These are phyloP conservation scores for Plasmodium coatneyi DNA, from an alignment of 169 alveolate species.

Conservation along the genomic window DNA sequence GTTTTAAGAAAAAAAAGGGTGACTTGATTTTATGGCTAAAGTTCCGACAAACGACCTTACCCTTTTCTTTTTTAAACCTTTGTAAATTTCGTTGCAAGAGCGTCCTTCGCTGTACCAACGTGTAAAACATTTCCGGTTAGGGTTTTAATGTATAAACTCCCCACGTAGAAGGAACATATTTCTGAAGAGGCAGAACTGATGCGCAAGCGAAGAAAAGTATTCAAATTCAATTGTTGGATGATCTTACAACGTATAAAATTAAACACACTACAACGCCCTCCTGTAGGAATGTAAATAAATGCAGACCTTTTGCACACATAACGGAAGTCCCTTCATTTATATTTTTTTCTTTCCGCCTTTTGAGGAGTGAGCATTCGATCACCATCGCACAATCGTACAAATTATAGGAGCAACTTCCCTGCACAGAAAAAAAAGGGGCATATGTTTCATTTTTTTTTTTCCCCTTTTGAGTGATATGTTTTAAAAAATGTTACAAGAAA, in stretches of 20 bases:
- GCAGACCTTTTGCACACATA: not conserved
- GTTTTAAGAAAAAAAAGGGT: not conserved
- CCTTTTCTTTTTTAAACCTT: constrained; percentile 8
- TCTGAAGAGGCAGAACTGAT: constrained; percentile 6
- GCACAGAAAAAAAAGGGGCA: not conserved
- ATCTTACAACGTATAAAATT: not conserved
- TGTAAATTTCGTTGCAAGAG: not conserved
- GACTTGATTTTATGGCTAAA: not conserved
- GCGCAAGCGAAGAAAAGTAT: not conserved
- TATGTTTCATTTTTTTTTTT: not conserved
- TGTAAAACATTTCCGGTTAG: constrained; percentile 5
- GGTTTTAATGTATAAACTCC: not conserved
- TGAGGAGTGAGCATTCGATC: not conserved
- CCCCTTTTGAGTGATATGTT: constrained; percentile 27
- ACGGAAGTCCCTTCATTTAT: not conserved
- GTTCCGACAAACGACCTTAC: not conserved
- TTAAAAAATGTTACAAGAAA: constrained; percentile 79
- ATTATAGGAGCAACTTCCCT: not conserved
- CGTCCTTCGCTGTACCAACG: not conserved
- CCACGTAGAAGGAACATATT: not conserved
- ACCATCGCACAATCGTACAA: not conserved
- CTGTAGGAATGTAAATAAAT: not conserved
- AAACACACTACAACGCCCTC: not conserved
- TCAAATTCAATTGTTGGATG: constrained; percentile 1
- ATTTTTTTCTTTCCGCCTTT: not conserved